Evolutionary conservation across 2,329 filamentous ascomycete genomes (phyloP).

Genomic region (Mollisiaceae sp.): DNA sequence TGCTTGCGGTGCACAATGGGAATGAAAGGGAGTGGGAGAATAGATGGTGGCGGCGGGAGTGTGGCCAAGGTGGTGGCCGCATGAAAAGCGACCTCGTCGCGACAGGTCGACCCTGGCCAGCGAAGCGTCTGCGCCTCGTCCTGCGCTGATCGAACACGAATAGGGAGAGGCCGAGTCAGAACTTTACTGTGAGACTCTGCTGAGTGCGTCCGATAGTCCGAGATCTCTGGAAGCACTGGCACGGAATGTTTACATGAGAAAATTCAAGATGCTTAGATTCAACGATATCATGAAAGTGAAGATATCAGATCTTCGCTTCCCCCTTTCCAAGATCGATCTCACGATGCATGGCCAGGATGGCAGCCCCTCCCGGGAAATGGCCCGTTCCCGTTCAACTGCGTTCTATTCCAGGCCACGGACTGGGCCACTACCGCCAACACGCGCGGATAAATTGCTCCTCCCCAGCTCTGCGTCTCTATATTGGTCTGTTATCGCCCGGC

Average conservation of each 20-base stretch:
- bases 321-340: not conserved
- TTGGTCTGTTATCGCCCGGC: not conserved
- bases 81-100: too few species aligned
- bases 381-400: constrained; percentile 7
- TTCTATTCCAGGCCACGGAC: constrained; percentile 3
- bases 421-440: not conserved
- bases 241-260: too few species aligned
- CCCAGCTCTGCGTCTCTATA: not conserved
- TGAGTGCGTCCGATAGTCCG: not conserved
- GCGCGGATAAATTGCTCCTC: not conserved
- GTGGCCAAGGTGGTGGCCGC: too few species aligned
- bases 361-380: constrained; percentile 1
- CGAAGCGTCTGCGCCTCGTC: not conserved
- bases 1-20: not conserved
- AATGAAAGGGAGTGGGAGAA: not conserved
- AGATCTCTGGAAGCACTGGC: too few species aligned
- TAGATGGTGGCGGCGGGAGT: constrained; percentile 3
- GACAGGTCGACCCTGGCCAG: not conserved
- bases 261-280: not conserved
- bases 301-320: not conserved
- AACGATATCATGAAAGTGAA: not conserved
- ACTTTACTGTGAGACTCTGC: not conserved
- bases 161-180: not conserved
- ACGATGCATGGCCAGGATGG: not conserved
- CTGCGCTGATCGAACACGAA: not conserved